Conservation (phyloP, 2,329 filamentous ascomycete genomes). For the Colletotrichum cereale region DNA sequence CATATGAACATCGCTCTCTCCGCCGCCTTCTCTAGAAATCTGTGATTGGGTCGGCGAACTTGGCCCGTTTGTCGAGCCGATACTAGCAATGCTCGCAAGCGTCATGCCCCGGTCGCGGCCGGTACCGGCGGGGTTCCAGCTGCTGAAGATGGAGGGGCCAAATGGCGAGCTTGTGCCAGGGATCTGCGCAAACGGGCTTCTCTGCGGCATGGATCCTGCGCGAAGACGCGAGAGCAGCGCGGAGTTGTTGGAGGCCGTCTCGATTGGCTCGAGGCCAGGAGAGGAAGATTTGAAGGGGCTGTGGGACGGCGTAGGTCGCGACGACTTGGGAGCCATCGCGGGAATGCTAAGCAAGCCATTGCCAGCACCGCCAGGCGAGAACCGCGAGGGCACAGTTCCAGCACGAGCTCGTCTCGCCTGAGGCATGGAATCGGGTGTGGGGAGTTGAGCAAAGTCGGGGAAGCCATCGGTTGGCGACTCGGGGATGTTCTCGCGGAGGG, state of each 20-base stretch:
- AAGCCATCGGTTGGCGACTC: slow-evolving; percentile 97
- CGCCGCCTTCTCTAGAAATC: slow-evolving; percentile 86
- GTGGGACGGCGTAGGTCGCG: slow-evolving; percentile 86
- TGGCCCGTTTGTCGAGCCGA: slow-evolving; percentile 85
- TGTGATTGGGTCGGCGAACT: slow-evolving; percentile 89
- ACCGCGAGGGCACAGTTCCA: slow-evolving; percentile 95
- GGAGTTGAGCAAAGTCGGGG: slow-evolving; percentile 84
- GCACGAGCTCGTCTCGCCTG: slow-evolving; percentile 86
- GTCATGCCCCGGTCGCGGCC: slow-evolving; percentile 88
- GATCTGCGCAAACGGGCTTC: slow-evolving; percentile 72
- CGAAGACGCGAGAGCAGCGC: slow-evolving; percentile 86
- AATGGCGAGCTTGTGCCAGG: slow-evolving; percentile 76
- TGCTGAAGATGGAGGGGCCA: slow-evolving; percentile 85
- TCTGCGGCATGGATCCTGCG: slow-evolving; percentile 94
- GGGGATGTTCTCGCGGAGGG: slow-evolving; percentile 95
- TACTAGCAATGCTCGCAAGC: slow-evolving; percentile 83
- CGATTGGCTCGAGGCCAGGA: slow-evolving; percentile 64
- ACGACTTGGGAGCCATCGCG: slow-evolving; percentile 77
- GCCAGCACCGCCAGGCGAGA: slow-evolving; percentile 80
- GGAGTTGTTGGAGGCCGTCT: slow-evolving; percentile 69
- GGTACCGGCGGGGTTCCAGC: slow-evolving; percentile 77
- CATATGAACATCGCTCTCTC: slow-evolving; percentile 87
- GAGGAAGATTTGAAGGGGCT: slow-evolving; percentile 84
- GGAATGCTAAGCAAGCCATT: slow-evolving; percentile 70
- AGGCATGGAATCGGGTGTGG: slow-evolving; percentile 74